Base-by-base conservation (phyloP, 2,329 filamentous ascomycete species). In the Trichothecium roseum region DNA sequence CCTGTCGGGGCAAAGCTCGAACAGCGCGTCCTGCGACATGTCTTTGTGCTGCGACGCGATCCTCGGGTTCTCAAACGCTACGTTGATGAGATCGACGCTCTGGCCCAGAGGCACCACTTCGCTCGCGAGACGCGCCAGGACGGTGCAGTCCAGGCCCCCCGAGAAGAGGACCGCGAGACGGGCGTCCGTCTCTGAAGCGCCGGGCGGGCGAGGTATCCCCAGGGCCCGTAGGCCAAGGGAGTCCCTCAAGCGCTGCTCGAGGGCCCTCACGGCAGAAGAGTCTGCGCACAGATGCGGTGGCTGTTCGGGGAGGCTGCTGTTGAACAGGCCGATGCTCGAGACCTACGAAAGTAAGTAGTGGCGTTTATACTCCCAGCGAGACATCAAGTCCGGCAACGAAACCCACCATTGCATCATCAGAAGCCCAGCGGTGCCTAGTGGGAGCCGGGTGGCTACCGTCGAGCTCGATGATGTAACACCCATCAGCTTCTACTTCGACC, bases 1-100 rank as follows among this genome's bases (percentile, higher is more conserved):
- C 37, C 93, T 80, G 57, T 98, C 91, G 0, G 91, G 91, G 45
- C 91, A 98, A 17, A 74, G 68, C 57, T 94, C 87, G 49, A 84
- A 96, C 1, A 78, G 55, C 39, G 55, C 53, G 3, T 52, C 43
- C 39, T 50, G 39, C 1, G 52, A 49, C 3, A 48, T 38, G 6
- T 39, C 41, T 15, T 63, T 63, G 10, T 72, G 59, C 30, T 74
- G 67, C 3, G 68, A 77, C 40, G 70, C 78, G 43, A 80, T 74
- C 22, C 84, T 73, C 1, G 88, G 89, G 45, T 98, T 98, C 56
- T 98, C 85, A 50, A 98, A 98, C 1, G 89, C 91, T 31, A 98
- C 89, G 45, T 98, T 98, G 43, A 98, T 70, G 8, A 98, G 67
- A 51, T 96, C 91, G 41, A 98, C 78, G 2, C 72, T 64, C 48